Conservation (phyloP, 305 asterid genomes). For the Fraxinus velutina region DNA sequence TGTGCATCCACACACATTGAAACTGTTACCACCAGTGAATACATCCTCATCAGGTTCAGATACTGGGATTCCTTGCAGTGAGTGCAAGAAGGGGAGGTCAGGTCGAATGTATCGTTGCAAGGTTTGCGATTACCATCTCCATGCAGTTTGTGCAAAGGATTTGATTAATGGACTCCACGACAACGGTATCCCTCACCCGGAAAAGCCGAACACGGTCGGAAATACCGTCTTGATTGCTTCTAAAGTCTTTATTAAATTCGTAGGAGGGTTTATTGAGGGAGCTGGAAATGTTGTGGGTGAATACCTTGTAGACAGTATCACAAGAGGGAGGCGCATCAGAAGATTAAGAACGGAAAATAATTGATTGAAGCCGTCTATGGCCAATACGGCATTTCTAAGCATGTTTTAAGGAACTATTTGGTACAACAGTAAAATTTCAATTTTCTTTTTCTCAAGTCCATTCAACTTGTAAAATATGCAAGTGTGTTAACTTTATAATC, state of each 20-base stretch:
- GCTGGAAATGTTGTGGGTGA: conserved; percentile 79
- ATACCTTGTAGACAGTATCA: conserved; percentile 48
- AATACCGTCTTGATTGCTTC: conserved; percentile 69
- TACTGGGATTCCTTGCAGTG: conserved; percentile 33
- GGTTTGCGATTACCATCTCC: conserved; percentile 63
- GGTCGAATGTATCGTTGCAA: conserved; percentile 70
- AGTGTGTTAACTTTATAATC: neutral
- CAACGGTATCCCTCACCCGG: conserved; percentile 51
- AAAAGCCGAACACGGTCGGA: conserved; percentile 56
- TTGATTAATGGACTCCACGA: conserved; percentile 67
- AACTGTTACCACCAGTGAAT: conserved; percentile 40
- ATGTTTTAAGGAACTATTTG: neutral
- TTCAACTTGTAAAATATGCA: neutral
- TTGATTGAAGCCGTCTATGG: neutral
- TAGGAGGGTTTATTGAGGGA: conserved; percentile 72
- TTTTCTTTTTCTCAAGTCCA: neutral
- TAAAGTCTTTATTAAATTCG: conserved; percentile 66
- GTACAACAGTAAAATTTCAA: neutral
- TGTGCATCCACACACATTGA: conserved; percentile 52
- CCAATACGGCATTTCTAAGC: neutral
- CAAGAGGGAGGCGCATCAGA: conserved; percentile 41
- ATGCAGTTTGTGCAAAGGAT: conserved; percentile 70
- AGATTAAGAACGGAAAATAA: conserved; percentile 27
- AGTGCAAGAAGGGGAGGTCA: conserved; percentile 58
- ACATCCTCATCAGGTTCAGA: conserved; percentile 16